Evolutionary conservation across 2,329 filamentous ascomycete species (phyloP).

Genomic region (Penicillium paneum): DNA sequence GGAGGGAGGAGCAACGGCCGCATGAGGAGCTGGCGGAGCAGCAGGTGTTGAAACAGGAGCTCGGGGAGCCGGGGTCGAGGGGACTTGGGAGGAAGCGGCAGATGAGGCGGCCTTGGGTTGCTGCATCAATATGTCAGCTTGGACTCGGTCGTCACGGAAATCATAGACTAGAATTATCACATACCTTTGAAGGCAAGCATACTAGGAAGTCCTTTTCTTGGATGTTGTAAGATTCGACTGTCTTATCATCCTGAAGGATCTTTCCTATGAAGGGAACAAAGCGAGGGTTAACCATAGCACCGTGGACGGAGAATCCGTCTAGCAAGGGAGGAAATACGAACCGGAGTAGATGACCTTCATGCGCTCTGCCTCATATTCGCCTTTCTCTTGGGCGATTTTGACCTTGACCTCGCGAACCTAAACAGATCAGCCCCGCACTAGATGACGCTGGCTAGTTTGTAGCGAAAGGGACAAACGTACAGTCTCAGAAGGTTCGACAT

Average conservation of each 20-base stretch:
- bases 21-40: constrained; percentile 51
- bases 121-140: constrained; percentile 1
- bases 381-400: constrained; percentile 87
- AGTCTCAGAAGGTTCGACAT: constrained; percentile 87
- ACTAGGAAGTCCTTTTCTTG: constrained; percentile 99
- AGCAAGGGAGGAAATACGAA: constrained; percentile 46
- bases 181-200: constrained; percentile 95
- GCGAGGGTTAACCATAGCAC: constrained; percentile 1
- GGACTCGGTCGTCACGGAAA: not conserved
- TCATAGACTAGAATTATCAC: constrained; percentile 9
- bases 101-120: constrained; percentile 67
- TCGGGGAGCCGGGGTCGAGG: constrained; percentile 39
- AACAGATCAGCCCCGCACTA: constrained; percentile 35
- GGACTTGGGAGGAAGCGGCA: constrained; percentile 32
- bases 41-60: constrained; percentile 44
- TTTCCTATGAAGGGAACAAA: constrained; percentile 63
- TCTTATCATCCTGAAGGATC: constrained; percentile 96
- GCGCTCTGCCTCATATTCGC: constrained; percentile 76
- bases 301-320: not conserved
- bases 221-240: constrained; percentile 94
- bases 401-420: constrained; percentile 89
- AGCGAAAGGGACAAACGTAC: constrained; percentile 53
- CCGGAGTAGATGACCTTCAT: constrained; percentile 99
- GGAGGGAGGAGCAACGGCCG: constrained; percentile 53
- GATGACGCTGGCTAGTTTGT: constrained; percentile 15